A percentile compares a stretch with the other conserved stretches of the same genome.
Evolutionary conservation across 2,329 filamentous ascomycete genomes (phyloP).

Genomic region (Aspergillus fructus): DNA sequence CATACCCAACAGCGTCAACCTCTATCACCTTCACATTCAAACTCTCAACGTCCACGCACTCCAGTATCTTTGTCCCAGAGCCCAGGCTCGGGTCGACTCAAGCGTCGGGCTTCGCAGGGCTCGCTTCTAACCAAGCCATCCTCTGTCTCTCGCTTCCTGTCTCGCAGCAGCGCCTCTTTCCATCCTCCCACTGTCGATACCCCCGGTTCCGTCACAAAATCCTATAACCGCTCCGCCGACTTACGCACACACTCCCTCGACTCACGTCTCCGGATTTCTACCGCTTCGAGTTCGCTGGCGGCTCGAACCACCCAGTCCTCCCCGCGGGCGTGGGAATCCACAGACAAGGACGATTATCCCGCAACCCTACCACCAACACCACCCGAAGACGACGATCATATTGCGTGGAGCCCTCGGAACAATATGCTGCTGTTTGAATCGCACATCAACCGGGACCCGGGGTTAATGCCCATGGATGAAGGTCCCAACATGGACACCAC

Average conservation of each 20-base stretch:
- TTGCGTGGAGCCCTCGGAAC: conserved; percentile 37
- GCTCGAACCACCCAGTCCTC: conserved; percentile 35
- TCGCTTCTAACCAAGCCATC: conserved; percentile 36
- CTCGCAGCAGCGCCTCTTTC: conserved; percentile 39
- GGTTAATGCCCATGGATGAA: conserved; percentile 29
- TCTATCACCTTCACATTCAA: conserved; percentile 20
- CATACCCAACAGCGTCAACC: conserved; percentile 17
- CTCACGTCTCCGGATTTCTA: conserved; percentile 31
- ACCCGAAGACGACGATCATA: conserved; percentile 40
- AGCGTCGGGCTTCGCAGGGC: conserved; percentile 38
- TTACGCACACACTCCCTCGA: conserved; percentile 29
- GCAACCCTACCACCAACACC: conserved; percentile 41
- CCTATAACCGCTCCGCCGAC: conserved; percentile 24
- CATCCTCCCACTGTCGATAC: conserved; percentile 56
- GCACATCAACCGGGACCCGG: conserved; percentile 26
- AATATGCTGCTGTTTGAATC: conserved; percentile 33
- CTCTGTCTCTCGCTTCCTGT: conserved; percentile 35
- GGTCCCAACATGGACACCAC: conserved; percentile 28
- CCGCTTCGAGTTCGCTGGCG: conserved; percentile 31
- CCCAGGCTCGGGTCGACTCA: conserved; percentile 26
- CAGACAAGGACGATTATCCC: conserved; percentile 30
- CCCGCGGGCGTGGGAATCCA: conserved; percentile 26
- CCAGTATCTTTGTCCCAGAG: conserved; percentile 13
- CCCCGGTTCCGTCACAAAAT: conserved; percentile 38
- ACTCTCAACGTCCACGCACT: conserved; percentile 16